Evolutionary conservation across 129 eudicot species (phyloP).

Genomic region (carrot (Daucus carota)): DH1_v3.0 NC_030383.2:48742001-48742500

Average conservation of each 20-base stretch:
- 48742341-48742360: background rate
- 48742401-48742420: background rate
- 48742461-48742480: background rate
- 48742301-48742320: background rate
- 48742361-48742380: background rate
- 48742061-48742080: constrained; percentile 93
- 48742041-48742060: constrained; percentile 93
- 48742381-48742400: background rate
- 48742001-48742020: constrained; percentile 95
- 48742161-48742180: constrained; percentile 15
- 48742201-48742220: background rate
- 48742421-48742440: background rate
- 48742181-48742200: background rate
- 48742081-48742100: constrained; percentile 92
- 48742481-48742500: background rate
- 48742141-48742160: constrained; percentile 94
- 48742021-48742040: constrained; percentile 93
- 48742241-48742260: background rate
- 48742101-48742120: constrained; percentile 92
- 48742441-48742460: background rate
- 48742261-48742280: background rate
- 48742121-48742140: constrained; percentile 99
- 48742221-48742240: background rate
- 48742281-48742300: background rate
- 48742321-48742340: background rate